phyloP scores from a whole-genome alignment of 345 rosid genomes.

The Linum lewisii region DNA sequence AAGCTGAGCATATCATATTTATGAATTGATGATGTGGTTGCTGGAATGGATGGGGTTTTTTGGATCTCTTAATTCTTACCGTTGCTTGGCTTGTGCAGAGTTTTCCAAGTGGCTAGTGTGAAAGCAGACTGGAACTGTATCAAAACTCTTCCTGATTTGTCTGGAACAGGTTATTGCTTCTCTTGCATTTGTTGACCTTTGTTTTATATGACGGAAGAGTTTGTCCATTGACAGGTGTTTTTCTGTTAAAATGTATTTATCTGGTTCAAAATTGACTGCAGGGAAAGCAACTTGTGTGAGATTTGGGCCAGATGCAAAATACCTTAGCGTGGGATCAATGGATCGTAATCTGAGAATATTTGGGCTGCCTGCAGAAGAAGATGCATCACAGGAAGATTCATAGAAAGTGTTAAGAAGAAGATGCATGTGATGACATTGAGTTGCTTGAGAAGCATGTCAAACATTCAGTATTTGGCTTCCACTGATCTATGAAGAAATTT shows the following conservation, averaged over 20 bases:
- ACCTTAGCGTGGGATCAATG: slow-evolving; percentile 85
- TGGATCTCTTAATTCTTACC: background rate
- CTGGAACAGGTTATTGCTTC: slow-evolving; percentile 63
- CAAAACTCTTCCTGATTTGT: slow-evolving; percentile 86
- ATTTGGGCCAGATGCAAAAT: slow-evolving; percentile 79
- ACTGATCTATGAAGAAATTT: too few relatives aligned
- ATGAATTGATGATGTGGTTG: background rate
- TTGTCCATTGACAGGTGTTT: background rate
- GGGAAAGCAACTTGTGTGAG: slow-evolving; percentile 65
- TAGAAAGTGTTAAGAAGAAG: slow-evolving; percentile 6
- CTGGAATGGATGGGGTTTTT: background rate
- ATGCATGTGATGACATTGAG: too few relatives aligned
- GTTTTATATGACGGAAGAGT: too few relatives aligned
- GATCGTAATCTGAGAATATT: slow-evolving; percentile 79
- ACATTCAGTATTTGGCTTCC: too few relatives aligned
- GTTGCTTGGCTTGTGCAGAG: slow-evolving; percentile 27
- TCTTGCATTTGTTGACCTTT: background rate
- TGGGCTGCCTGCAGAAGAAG: slow-evolving; percentile 53
- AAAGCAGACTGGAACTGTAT: slow-evolving; percentile 89
- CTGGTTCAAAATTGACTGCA: too few relatives aligned
- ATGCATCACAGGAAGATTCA: slow-evolving; percentile 23
- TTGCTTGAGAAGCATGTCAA: too few relatives aligned
- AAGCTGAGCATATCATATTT: background rate
- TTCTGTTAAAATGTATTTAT: background rate
- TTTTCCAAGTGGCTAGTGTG: slow-evolving; percentile 84